These are phyloP conservation scores for Dalechampia spathulata DNA, from an alignment of 441 rosid species.

Conservation along the genomic window DNA sequence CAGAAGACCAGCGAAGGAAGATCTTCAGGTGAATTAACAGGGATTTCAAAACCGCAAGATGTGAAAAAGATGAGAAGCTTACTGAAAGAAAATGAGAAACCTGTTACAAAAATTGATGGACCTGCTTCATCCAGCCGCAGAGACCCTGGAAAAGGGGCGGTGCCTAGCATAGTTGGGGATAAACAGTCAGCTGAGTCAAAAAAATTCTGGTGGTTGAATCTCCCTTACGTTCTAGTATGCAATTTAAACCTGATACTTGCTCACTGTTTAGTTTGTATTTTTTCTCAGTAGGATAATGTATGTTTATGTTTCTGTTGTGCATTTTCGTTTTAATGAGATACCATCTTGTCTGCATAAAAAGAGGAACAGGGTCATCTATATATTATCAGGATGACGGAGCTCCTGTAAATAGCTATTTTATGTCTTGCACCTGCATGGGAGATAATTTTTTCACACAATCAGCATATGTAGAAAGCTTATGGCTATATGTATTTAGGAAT, in stretches of 20 bases:
- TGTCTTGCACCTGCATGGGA: too few species aligned
- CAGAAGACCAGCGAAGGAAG: constrained; percentile 23
- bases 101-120: constrained; percentile 8
- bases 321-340: not conserved
- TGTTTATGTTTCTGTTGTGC: not conserved
- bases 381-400: not conserved
- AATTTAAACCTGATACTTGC: constrained; percentile 4
- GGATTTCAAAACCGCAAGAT: constrained; percentile 22
- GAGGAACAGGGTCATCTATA: not conserved
- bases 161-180: constrained; percentile 15
- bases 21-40: constrained; percentile 20
- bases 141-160: constrained; percentile 18
- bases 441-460: not conserved
- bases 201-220: constrained; percentile 70
- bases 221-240: constrained; percentile 67
- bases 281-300: not conserved
- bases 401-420: not conserved
- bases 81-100: constrained; percentile 21
- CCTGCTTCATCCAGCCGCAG: constrained; percentile 22
- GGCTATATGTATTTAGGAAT: not conserved
- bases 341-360: not conserved
- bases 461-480: not conserved
- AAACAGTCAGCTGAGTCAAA: constrained; percentile 23
- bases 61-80: constrained; percentile 9
- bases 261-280: not conserved